Percentiles rank a stretch among this genome's conserved stretches.
Evolutionary conservation across 192 early-diverging fungal genomes (phyloP).

Genomic region (Mortierella antarctica): DNA sequence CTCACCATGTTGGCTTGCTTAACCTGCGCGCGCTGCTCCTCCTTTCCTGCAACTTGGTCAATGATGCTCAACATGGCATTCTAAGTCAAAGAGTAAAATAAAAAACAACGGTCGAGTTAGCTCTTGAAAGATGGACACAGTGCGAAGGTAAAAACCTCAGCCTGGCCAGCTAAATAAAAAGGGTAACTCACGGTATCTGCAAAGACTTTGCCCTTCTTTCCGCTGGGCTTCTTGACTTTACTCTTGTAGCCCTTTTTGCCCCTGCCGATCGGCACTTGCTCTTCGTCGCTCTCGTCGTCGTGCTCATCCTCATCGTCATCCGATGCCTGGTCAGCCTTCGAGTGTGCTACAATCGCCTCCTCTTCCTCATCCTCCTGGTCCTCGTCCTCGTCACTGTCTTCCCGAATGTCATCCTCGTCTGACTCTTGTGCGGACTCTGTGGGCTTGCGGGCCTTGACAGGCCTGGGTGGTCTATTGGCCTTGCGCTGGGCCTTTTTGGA

Average conservation of each 20-base stretch:
- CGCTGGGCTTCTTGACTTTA: constrained; percentile 46
- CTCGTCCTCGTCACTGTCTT: constrained; percentile 14
- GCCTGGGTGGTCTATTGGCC: constrained; percentile 16
- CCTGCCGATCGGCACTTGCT: constrained; percentile 25
- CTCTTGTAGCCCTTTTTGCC: constrained; percentile 44
- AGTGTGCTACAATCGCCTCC: constrained; percentile 2
- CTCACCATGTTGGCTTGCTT: constrained; percentile 39
- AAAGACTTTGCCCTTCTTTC: constrained; percentile 51
- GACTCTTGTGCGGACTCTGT: background rate
- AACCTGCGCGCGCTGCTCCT: constrained; percentile 28
- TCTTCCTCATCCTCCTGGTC: constrained; percentile 1
- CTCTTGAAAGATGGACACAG: background rate
- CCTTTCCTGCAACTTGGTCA: constrained; percentile 46
- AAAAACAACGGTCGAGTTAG: background rate
- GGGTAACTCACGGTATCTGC: constrained; percentile 29
- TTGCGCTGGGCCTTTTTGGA: constrained; percentile 37
- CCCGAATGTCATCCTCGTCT: constrained; percentile 6
- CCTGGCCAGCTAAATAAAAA: background rate
- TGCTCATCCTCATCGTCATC: constrained; percentile 11
- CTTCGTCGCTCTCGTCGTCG: constrained; percentile 15
- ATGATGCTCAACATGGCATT: constrained; percentile 48
- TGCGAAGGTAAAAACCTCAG: background rate
- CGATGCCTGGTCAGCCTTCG: constrained; percentile 1
- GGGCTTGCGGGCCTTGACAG: constrained; percentile 2
- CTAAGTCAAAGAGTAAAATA: constrained; percentile 1